Conservation (phyloP, 140 eudicot species). For the Bidens hawaiensis region DNA sequence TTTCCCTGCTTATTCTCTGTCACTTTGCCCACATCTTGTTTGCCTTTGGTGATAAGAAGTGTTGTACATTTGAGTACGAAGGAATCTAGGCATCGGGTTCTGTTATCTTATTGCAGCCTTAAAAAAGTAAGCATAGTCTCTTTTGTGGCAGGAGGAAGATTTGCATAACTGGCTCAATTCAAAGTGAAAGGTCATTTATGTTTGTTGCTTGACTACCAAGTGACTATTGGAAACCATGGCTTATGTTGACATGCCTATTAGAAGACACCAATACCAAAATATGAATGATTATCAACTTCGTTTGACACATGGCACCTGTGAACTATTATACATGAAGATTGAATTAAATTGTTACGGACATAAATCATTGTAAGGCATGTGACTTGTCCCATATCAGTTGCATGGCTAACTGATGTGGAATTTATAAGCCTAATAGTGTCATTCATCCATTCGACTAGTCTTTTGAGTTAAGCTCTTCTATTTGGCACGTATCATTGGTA, state of each 20-base stretch:
- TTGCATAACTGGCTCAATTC: slow-evolving; percentile 29
- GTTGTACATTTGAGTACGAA: slow-evolving; percentile 17
- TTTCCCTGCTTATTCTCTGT: background rate
- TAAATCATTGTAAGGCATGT: too few species aligned
- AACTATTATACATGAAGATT: background rate
- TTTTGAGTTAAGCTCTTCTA: too few species aligned
- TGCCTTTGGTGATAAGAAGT: slow-evolving; percentile 21
- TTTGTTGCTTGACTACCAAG: slow-evolving; percentile 22
- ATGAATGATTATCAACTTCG: background rate
- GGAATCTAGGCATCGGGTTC: slow-evolving; percentile 26
- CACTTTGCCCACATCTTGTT: slow-evolving; percentile 18
- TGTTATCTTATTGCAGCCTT: slow-evolving; percentile 23
- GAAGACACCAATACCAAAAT: background rate
- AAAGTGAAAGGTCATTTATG: slow-evolving; percentile 34
- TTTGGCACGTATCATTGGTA: too few species aligned
- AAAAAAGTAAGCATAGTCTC: slow-evolving; percentile 17
- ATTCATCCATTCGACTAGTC: too few species aligned
- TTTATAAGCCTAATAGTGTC: too few species aligned
- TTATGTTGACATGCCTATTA: background rate
- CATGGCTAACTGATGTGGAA: too few species aligned
- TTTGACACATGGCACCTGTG: background rate
- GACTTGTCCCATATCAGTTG: too few species aligned
- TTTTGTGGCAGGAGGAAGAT: slow-evolving; percentile 18
- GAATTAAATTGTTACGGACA: too few species aligned
- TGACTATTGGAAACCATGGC: background rate